Evolutionary conservation across 208 protist species (phyloP), one percentile per base, ranked within the genome.

Genomic region (Trypanosoma lewisi): DNA sequence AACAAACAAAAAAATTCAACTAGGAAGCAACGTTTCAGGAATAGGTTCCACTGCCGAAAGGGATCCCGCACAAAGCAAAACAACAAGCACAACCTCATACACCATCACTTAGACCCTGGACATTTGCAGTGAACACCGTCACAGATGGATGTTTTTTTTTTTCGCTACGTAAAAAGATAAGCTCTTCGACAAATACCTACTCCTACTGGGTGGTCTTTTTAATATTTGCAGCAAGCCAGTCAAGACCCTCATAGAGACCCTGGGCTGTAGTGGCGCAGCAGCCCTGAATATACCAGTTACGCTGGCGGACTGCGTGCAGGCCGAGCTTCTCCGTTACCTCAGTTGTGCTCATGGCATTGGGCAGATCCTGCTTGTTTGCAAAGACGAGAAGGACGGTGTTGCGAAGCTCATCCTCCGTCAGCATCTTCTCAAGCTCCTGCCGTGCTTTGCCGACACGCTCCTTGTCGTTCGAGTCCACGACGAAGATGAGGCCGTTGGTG

Each of bases 321-420:
- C 94, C 95, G 2, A 99, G 84, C 79, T 97, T 96, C 64, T 99
- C 96, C 7, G 91, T 97, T 41, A 99, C 88, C 78, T 99, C 97
- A 6, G 88, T 94, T 12, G 87, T 95, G 66, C 84, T 94, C 90
- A 99, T 98, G 14, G 98, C 97, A 75, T 99, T 98, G 31, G 98
- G 97, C 34, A 99, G 67, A 87, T 99, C 98, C 80, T 99, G 97
- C 82, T 99, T 99, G 94, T 99, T 99, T n/a, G 98, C 98, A 58
- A 99, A 99, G 6, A 99, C 96, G 4, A 99, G 90, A 11, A 99
- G 73, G 6, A 91, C 72, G 7, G 96, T 94, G 60, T 99, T 97
- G 52, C 93, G 80, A 16, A 99, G 93, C 73, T 99, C 97, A 55
- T 99, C 97, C 74, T 99, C 98, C 7, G 80, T 70, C n/a, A 99